Percentiles rank a stretch among this genome's conserved stretches.
Conservation (phyloP, 371 early-diverging fungal species). For the Entomophthora muscae region DNA sequence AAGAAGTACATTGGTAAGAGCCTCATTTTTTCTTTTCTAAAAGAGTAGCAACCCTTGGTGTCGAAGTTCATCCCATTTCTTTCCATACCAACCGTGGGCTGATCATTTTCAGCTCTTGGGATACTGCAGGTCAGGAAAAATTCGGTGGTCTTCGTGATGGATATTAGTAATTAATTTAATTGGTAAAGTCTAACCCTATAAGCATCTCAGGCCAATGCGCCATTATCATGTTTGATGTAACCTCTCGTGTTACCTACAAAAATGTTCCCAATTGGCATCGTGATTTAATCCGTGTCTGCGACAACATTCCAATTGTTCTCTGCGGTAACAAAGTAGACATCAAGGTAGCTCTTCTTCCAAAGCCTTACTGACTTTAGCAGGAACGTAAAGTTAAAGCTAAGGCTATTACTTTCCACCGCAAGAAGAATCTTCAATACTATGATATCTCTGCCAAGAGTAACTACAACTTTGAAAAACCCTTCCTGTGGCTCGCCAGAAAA, state of each 20-base stretch:
- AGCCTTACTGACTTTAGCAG: conserved; percentile 15
- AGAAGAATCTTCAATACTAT: conserved; percentile 99
- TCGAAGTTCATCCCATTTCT: conserved; percentile 93
- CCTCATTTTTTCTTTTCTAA: neutral
- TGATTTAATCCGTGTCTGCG: conserved; percentile 96
- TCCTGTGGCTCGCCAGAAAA: conserved; percentile 98
- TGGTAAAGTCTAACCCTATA: neutral
- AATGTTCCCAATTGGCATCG: conserved; percentile 99
- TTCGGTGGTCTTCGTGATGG: conserved; percentile 99
- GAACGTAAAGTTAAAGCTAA: conserved; percentile 99
- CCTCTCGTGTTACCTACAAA: conserved; percentile 98
- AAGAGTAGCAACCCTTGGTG: conserved; percentile 94
- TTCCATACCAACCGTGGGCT: conserved; percentile 96
- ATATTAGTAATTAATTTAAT: conserved; percentile 72
- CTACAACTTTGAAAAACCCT: conserved; percentile 99
- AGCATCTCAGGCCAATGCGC: conserved; percentile 98
- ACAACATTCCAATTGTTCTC: conserved; percentile 99
- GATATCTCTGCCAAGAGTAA: conserved; percentile 99
- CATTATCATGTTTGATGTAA: conserved; percentile 99
- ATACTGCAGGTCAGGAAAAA: conserved; percentile 99
- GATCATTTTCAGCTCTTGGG: conserved; percentile 98
- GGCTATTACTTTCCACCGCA: conserved; percentile 98
- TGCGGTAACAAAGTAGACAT: conserved; percentile 99
- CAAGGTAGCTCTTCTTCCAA: conserved; percentile 29
- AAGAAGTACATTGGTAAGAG: conserved; percentile 96